Evolutionary conservation across 2,329 filamentous ascomycete genomes (phyloP).

Genomic region (Aspergillus hortae): DNA sequence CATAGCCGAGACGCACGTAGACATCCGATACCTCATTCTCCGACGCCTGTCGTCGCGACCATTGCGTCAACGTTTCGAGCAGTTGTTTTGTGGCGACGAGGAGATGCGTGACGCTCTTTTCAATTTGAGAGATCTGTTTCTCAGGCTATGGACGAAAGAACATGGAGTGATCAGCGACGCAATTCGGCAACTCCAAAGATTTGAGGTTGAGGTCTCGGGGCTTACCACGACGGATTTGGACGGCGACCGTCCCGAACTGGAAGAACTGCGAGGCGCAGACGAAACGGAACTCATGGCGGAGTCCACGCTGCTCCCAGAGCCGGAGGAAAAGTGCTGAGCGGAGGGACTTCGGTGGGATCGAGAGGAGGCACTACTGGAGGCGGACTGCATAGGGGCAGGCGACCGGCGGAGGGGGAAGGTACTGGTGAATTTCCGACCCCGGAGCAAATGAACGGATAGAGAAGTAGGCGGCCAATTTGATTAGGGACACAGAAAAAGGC

Average conservation of each 20-base stretch:
- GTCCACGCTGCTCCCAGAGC: constrained; percentile 48
- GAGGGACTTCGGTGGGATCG: constrained; percentile 49
- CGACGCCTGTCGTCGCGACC: constrained; percentile 88
- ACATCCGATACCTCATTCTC: constrained; percentile 97
- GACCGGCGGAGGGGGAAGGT: background rate
- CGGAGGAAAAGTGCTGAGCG: constrained; percentile 24
- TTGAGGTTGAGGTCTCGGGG: constrained; percentile 17
- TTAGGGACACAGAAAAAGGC: background rate
- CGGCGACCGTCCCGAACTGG: constrained; percentile 61
- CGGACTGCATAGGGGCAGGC: constrained; percentile 18
- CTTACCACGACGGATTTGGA: constrained; percentile 58
- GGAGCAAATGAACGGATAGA: background rate
- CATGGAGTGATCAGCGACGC: constrained; percentile 5
- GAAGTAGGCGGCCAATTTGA: background rate
- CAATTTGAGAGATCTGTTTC: constrained; percentile 88
- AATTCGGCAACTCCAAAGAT: no score
- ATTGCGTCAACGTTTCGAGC: constrained; percentile 93
- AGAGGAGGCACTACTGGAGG: constrained; percentile 14
- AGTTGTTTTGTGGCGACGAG: constrained; percentile 97
- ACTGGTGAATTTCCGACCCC: constrained; percentile 3
- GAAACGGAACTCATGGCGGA: constrained; percentile 52
- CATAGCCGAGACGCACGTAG: constrained; percentile 94
- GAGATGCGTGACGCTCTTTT: constrained; percentile 97
- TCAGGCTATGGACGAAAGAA: constrained; percentile 50
- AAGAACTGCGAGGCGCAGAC: constrained; percentile 61